Evolutionary conservation across 179 eudicot genomes (phyloP), one percentile per base, ranked within the genome.

Genomic region (Carnegiea gigantea): DNA sequence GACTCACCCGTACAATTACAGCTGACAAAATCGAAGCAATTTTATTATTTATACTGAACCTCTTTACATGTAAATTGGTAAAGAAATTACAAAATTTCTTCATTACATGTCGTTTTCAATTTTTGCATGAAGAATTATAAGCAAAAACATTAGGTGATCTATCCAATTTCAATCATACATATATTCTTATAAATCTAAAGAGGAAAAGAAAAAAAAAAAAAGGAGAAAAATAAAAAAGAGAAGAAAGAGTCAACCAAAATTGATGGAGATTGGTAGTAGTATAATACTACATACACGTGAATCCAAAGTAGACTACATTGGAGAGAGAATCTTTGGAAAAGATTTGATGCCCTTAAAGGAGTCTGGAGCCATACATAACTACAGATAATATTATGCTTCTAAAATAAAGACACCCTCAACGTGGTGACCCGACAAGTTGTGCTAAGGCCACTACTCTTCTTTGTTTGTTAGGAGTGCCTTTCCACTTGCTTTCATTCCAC

Each of bases 291-390:
- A 14, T 28, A 81, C 78, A 44, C 59, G 80, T 68, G 76, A 77
- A 24, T 53, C 57, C n/a, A 43, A 83, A 54, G 40, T 33, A 83
- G 48, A 44, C 73, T 60, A 83, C 59, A 78, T 67, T 38, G 38
- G 67, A 18, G 40, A 9, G 77, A 72, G 60, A 71, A 80, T 73
- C 76, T 18, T 59, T 67, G 17, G 2, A n/a, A 80, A 80, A 77
- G 83, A 84, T 84, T 80, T 84, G 83, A 84, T 84, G 68, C 86
- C 83, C 78, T 57, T 71, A 12, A 84, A 68, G 64, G 80, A 72
- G 46, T 72, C 76, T 75, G 64, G 80, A 78, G 46, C 62, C 76
- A 76, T 70, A 23, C 30, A 46, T 14, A 23, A 14, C 15, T 73
- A 18, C n/a, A 23, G 7, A 24, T 30, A n/a, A 48, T 46, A 14